Base-by-base conservation (phyloP, 768 basidiomycete genomes). In the Kwoniella sp. region DNA sequence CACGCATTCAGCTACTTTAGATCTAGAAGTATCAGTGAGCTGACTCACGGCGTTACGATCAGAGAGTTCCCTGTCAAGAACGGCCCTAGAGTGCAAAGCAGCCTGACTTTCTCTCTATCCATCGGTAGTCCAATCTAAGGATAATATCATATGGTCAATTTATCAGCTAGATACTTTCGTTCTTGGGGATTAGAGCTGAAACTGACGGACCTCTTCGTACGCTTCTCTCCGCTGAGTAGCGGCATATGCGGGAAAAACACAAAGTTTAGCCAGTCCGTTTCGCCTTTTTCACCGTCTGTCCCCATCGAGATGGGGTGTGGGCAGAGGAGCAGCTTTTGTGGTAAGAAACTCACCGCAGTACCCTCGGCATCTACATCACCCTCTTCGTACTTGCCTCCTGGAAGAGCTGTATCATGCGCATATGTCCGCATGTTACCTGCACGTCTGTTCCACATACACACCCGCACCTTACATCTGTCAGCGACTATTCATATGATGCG, bases 321-420 rank as follows among this genome's bases (percentile, higher is more conserved):
- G 82, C 92, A 92, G 55, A 11, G n/a, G 4, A n/a, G n/a, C 29
- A 13, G 20, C 47, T 8, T 23, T 7, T 20, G 30, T 17, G 4
- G 23, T 4, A 41, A n/a, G n/a, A 7, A 7, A 83, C 87, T 72
- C 77, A 92, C 91, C 22, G 92, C 92, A 1, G 92, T 88, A 65
- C 90, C 89, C 73, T 93, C 93, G 2, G 88, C 82, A 45, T 85
- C 86, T 67, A 72, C 77, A 76, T 94, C 92, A 45, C 82, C 83
- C 1, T 82, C 82, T 17, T 95, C 92, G 7, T 88, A 84, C 75
- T 88, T 91, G 0, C 93, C 92, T 5, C 93, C 92, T 0, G 92
- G 93, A 4, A 95, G 81, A 0, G 91, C 89, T 0, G 93, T 95
- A 76, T 94, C 93, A 0, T 91, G 91, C 0, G 92, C 90, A 72